Base-by-base conservation (phyloP, 768 basidiomycete species). In the Obba rivulosa region DNA sequence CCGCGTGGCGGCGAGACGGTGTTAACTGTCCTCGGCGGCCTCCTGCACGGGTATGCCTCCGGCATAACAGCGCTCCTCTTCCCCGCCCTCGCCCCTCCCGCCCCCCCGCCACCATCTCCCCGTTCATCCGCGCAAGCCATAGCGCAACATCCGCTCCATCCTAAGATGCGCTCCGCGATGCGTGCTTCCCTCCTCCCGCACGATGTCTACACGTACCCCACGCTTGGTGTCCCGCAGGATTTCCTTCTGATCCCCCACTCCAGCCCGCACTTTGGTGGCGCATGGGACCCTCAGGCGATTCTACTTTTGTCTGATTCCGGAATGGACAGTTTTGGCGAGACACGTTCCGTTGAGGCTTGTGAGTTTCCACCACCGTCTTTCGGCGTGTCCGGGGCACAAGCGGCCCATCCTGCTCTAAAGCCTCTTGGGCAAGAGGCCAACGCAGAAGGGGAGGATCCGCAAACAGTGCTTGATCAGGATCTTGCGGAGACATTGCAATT, bases 21-120 rank as follows among this genome's bases (percentile, higher is more conserved):
- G 1, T 67, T 95, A 3, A 74, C 85, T 1, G 69, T 93, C 18
- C 74, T 95, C 9, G 92, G 92, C n/a, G 92, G 92, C 0, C 70
- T 80, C 31, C 63, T 70, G n/a, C 52, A 66, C 2, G 69, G 68
- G 23, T 78, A 83, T 36, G 65, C 73, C 5, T 67, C 77, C 0
- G 88, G 88, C 2, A 63, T 92, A 46, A 86, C 79, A 24, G 69
- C 83, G n/a, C 69, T 85, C 25, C 80, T 80, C 53, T 69, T 93
- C 22, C 86, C 87, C 14, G 65, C 80, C 11, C 81, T 84, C 57
- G 78, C 80, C 53, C 78, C 80, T 3, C 57, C 73, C 3, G 78
- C 76, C 13, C 59, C 66, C 4, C 70, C 74, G 0, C 66, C 73
- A 5, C 59, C 70, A 4, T 17, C 41, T 48, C 64, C 45, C 45